Conservation (phyloP, 352 stramenopile species). For the Phytophthora tubulina region DNA sequence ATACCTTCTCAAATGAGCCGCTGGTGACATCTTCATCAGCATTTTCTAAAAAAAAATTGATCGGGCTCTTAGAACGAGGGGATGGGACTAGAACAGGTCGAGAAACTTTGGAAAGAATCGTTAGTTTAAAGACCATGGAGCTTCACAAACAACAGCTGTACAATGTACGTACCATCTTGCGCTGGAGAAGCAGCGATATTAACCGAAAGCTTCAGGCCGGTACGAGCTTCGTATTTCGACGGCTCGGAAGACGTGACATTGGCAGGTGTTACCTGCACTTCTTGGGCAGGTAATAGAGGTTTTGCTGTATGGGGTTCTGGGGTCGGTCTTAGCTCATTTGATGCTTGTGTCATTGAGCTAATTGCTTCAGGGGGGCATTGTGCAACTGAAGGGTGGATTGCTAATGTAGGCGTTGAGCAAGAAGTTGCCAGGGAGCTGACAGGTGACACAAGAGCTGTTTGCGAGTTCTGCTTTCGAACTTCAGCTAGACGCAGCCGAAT, state of each 20-base stretch:
- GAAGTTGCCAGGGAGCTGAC: slow-evolving; percentile 20
- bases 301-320: background rate
- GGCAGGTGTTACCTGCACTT: background rate
- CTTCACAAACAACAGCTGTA: slow-evolving; percentile 7
- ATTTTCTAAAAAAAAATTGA: slow-evolving; percentile 34
- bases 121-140: slow-evolving; percentile 7
- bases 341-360: background rate
- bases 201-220: slow-evolving; percentile 60
- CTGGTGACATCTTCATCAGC: slow-evolving; percentile 29
- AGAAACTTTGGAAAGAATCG: slow-evolving; percentile 40
- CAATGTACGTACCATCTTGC: slow-evolving; percentile 51
- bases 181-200: slow-evolving; percentile 53
- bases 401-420: slow-evolving; percentile 20
- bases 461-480: slow-evolving; percentile 46
- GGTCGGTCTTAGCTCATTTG: background rate
- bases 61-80: slow-evolving; percentile 50
- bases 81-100: slow-evolving; percentile 64
- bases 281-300: slow-evolving; percentile 1
- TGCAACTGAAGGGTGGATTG: slow-evolving; percentile 1
- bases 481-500: slow-evolving; percentile 61
- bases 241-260: background rate
- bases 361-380: background rate
- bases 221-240: slow-evolving; percentile 67
- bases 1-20: slow-evolving; percentile 72
- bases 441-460: slow-evolving; percentile 21